These are phyloP conservation scores for Pseudogymnoascus sp. DNA, from an alignment of 2,329 filamentous ascomycete species.

Conservation along the genomic window DNA sequence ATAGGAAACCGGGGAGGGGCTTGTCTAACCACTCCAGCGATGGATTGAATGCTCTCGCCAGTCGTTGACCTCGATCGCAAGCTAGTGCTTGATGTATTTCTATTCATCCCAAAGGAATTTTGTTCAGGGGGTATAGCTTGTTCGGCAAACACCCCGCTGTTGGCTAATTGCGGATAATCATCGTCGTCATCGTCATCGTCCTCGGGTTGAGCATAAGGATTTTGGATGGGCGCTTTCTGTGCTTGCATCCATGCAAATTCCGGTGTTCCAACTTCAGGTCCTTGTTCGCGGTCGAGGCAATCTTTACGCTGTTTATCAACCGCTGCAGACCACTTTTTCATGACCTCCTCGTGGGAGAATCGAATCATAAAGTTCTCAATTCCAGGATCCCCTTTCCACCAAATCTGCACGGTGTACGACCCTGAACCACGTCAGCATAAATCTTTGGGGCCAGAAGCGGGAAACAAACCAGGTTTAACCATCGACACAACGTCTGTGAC, in stretches of 20 bases:
- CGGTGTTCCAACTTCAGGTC: constrained; percentile 43
- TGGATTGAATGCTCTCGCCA: constrained; percentile 55
- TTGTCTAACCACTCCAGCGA: constrained; percentile 45
- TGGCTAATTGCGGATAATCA: constrained; percentile 29
- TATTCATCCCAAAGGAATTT: constrained; percentile 46
- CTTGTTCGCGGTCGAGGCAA: constrained; percentile 42
- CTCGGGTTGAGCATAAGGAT: constrained; percentile 66
- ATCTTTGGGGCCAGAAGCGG: background rate
- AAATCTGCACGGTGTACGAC: constrained; percentile 92
- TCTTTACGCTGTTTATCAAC: constrained; percentile 69
- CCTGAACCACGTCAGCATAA: constrained; percentile 44
- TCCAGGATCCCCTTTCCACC: constrained; percentile 94
- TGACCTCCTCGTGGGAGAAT: constrained; percentile 81
- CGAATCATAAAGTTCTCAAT: constrained; percentile 96
- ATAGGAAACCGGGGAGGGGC: constrained; percentile 63
- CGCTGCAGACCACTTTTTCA: constrained; percentile 84
- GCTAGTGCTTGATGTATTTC: constrained; percentile 67
- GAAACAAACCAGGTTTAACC: constrained; percentile 66
- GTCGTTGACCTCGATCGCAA: constrained; percentile 71
- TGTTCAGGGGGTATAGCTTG: constrained; percentile 30
- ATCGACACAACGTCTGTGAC: constrained; percentile 89
- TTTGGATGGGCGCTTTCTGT: constrained; percentile 60
- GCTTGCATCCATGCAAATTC: constrained; percentile 75
- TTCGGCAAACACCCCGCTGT: constrained; percentile 31
- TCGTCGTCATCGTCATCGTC: constrained; percentile 55